Evolutionary conservation across 202 grass and related monocot genomes (phyloP), one percentile per base, ranked within the genome.

Genomic region (Panicum hallii): DNA sequence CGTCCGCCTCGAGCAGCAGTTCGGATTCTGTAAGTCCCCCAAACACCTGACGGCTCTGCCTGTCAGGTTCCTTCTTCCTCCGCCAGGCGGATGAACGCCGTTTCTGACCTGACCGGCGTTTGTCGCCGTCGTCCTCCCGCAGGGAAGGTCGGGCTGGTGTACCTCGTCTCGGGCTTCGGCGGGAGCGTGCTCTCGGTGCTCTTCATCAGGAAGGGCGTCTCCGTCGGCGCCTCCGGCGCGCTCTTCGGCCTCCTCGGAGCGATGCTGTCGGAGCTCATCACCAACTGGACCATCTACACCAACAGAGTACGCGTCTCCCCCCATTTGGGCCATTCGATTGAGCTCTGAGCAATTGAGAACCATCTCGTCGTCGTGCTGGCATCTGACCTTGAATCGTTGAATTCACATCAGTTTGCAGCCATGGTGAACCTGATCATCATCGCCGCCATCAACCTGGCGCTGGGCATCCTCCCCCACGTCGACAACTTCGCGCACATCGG

Each of bases 401-500:
- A 73, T 48, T 47, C 23, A 28, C n/a, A 5, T 11, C 53, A 95
- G 93, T 22, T 80, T 65, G 87, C 87, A 28, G 93, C 93, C 40
- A 69, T 98, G 67, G 1, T 92, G 13, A 95, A 94, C 77, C 84
- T 98, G 77, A 65, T 95, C 72, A 63, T 95, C 84, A 90, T 98
- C 72, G 88, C 90, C 0, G 89, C 83, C 56, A 88, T 98, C 82
- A 95, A 98, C 80, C 87, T 98, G 54, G 93, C 88, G 12, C 11
- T 98, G 11, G 95, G 95, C 38, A 90, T 98, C 72, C 89, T 95
- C 13, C 95, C 95, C 9, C 80, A 88, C 40, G 89, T 98, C 10
- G 93, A 98, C 83, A 95, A 95, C 81, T 98, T 93, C 89, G 93
- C 91, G 10, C 95, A 98, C 87, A 92, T 95, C 46, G 93, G 95